Conservation (phyloP, 768 basidiomycete genomes). For the Clitopilus hobsonii region DNA sequence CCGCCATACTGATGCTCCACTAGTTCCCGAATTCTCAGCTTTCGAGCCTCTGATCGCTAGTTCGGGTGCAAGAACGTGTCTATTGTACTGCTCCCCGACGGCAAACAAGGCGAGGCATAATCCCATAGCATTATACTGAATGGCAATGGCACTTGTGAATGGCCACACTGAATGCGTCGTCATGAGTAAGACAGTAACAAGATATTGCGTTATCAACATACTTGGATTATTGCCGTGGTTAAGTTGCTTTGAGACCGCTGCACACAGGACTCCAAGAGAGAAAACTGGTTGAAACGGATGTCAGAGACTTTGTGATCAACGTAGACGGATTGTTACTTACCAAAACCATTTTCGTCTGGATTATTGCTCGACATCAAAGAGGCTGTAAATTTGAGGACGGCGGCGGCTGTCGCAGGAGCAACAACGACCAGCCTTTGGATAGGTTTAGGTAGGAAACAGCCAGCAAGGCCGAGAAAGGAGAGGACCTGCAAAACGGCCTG, state of each 20-base stretch:
- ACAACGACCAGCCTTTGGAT: constrained; percentile 54
- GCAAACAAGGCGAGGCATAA: constrained; percentile 47
- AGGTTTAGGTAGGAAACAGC: constrained; percentile 48
- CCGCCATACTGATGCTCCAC: not conserved
- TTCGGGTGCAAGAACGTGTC: constrained; percentile 30
- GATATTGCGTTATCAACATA: constrained; percentile 20
- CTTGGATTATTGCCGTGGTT: constrained; percentile 82
- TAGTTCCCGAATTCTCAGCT: not conserved
- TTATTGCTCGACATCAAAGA: constrained; percentile 40
- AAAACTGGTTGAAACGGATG: constrained; percentile 38
- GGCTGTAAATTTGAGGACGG: constrained; percentile 45
- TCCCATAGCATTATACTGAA: not conserved
- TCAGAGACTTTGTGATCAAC: not conserved
- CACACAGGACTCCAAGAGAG: constrained; percentile 59
- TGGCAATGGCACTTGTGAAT: constrained; percentile 34
- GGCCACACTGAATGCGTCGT: constrained; percentile 92
- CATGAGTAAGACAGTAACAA: too few species aligned
- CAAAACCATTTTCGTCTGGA: constrained; percentile 40
- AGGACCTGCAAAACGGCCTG: constrained; percentile 42
- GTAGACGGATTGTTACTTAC: constrained; percentile 27
- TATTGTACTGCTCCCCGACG: constrained; percentile 48
- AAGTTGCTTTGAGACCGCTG: constrained; percentile 68
- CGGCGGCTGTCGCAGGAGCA: constrained; percentile 44
- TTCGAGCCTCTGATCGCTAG: constrained; percentile 9
- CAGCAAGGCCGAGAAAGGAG: constrained; percentile 48